Conservation (phyloP, 257 asterid species). For the Fraxinus excelsior region DNA sequence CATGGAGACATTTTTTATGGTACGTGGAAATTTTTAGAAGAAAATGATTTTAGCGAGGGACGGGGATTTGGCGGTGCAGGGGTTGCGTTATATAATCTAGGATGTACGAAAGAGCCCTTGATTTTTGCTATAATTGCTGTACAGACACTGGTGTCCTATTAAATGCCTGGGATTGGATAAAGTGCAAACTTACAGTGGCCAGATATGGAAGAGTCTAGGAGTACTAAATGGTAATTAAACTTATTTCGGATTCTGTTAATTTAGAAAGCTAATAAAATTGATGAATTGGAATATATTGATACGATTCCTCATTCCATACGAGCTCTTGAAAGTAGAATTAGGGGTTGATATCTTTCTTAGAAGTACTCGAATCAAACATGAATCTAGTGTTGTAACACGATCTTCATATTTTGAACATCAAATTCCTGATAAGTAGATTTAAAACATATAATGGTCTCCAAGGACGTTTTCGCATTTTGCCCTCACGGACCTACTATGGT, state of each 20-base stretch:
- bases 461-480: no score
- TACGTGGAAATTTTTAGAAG: neutral
- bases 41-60: slow-evolving; percentile 2
- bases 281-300: no score
- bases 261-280: no score
- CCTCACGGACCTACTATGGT: no score
- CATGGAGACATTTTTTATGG: slow-evolving; percentile 43
- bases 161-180: slow-evolving; percentile 7
- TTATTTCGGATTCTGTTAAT: neutral
- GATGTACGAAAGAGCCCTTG: neutral
- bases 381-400: no score
- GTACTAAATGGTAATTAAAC: neutral
- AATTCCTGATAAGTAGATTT: no score
- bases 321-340: no score
- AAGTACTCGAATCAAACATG: no score
- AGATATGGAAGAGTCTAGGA: neutral
- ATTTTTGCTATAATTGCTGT: slow-evolving; percentile 36
- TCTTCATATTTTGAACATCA: no score
- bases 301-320: no score
- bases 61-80: slow-evolving; percentile 18
- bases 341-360: no score
- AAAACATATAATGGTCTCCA: no score
- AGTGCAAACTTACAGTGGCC: neutral
- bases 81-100: slow-evolving; percentile 33
- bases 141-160: neutral